Base-by-base conservation (phyloP, 83 land plant species). In the Picea mariana region DNA sequence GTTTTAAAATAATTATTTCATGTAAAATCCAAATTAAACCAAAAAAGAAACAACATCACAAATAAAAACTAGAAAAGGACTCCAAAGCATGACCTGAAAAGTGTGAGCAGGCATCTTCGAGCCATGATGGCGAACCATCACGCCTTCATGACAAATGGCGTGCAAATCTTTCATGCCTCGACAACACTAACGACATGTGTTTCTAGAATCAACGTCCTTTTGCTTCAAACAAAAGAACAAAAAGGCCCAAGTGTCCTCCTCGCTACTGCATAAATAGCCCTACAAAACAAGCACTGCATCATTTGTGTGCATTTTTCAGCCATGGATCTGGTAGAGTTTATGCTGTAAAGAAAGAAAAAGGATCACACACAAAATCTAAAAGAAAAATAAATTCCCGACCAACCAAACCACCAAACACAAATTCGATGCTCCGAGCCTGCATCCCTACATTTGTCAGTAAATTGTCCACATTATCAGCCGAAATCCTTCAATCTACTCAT, bases 71-170 rank as follows among this genome's bases (percentile, higher is more conserved):
- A 62, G 66, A 55, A 62, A 78, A 64, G 38, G 27, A 62, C 49
- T 26, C 7, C 21, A 27, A 26, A 58, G 23, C 58, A 34, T 34
- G 2, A 34, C 98, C 96, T 95, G 96, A 84, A 92, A 95, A 6
- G 91, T 83, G 89, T 93, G 98, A 84, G 95, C 92, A 31, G 96
- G 98, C 18, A 95, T 95, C 88, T 95, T 88, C 96, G 95, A 95
- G 65, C 98, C 98, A 90, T 95, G 98, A 80, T 94, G 92, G 69
- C 98, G 87, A 76, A 93, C 96, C 96, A 95, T 94, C 9, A 9
- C 21, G 58, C 52, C 83, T 72, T 18, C 49, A 47, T 0, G 9
- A 47, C 8, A 8, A 49, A 44, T 42, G 23, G 44, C 52, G n/a
- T 68, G 42, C 72, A 68, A 68, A 34, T n/a, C 72, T 68, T 68